A percentile compares a stretch with the other conserved stretches of the same genome.
phyloP scores from a whole-genome alignment of 1,284 basidiomycete species.

The Xerocomus cyaneibrunnescens region DNA sequence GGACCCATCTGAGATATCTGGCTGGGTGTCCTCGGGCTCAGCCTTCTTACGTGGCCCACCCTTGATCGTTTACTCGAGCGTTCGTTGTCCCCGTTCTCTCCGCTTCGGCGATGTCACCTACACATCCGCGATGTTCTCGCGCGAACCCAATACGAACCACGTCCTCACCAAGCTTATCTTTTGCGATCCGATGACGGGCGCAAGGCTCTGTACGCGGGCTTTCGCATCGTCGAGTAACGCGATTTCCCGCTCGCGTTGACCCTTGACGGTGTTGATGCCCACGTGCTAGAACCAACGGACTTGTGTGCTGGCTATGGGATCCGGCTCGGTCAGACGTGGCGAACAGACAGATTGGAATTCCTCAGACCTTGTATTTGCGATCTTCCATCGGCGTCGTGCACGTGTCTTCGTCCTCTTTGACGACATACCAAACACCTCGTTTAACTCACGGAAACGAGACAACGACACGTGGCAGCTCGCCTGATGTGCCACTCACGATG shows the following conservation, averaged over 20 bases:
- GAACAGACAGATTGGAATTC: neutral
- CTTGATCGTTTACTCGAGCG: constrained; percentile 3
- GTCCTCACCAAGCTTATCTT: constrained; percentile 1
- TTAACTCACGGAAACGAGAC: neutral
- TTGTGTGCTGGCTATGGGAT: neutral
- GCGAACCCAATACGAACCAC: neutral
- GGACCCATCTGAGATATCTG: constrained; percentile 9
- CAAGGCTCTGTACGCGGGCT: constrained; percentile 1
- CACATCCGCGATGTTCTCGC: constrained; percentile 13
- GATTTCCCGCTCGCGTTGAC: constrained; percentile 8
- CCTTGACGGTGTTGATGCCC: constrained; percentile 12
- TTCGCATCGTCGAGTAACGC: constrained; percentile 10
- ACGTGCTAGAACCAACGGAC: constrained; percentile 3
- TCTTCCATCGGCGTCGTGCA: constrained; percentile 16
- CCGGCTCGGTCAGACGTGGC: neutral
- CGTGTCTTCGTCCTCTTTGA: constrained; percentile 11
- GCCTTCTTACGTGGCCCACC: constrained; percentile 5
- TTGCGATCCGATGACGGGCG: constrained; percentile 10
- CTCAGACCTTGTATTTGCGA: constrained; percentile 13
- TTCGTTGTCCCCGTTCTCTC: constrained; percentile 8
- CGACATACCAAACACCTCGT: constrained; percentile 2
- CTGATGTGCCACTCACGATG: constrained; percentile 5
- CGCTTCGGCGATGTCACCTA: neutral
- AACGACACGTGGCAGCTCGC: neutral
- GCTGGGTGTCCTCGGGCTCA: constrained; percentile 8